phyloP scores from a whole-genome alignment of 177 flowering plant species.

The Vitis hybrid region DNA sequence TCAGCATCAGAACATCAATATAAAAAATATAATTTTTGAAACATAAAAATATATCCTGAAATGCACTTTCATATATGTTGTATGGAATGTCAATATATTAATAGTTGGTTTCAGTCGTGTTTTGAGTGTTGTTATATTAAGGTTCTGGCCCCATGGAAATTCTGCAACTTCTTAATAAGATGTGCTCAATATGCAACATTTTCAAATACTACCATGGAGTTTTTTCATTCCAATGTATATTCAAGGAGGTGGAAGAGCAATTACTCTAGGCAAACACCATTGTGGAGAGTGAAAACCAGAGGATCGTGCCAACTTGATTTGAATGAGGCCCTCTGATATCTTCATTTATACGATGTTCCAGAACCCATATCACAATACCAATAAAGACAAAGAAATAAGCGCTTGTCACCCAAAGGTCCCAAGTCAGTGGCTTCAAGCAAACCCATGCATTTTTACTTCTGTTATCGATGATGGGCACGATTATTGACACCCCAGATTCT shows the following conservation, averaged over 20 bases:
- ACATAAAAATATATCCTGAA: too few relatives aligned
- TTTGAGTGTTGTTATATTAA: too few relatives aligned
- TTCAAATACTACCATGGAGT: too few relatives aligned
- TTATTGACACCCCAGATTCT: slow-evolving; percentile 31
- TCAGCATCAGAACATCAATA: neutral
- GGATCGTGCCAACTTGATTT: slow-evolving; percentile 18
- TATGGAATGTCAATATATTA: too few relatives aligned
- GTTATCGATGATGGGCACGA: slow-evolving; percentile 19
- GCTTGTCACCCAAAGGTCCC: slow-evolving; percentile 18
- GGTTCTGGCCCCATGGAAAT: too few relatives aligned
- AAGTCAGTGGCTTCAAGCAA: slow-evolving; percentile 26
- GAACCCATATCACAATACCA: slow-evolving; percentile 19
- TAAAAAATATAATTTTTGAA: too few relatives aligned
- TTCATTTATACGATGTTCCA: slow-evolving; percentile 22
- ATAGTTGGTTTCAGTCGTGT: too few relatives aligned
- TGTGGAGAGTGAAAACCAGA: slow-evolving; percentile 28
- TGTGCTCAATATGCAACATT: too few relatives aligned
- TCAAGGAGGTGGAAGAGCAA: neutral
- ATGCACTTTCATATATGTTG: too few relatives aligned
- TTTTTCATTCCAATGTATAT: too few relatives aligned
- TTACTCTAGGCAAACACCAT: slow-evolving; percentile 29
- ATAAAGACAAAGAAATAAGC: slow-evolving; percentile 18
- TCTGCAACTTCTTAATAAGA: too few relatives aligned
- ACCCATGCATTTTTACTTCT: slow-evolving; percentile 20
- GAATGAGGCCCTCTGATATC: slow-evolving; percentile 20